A percentile compares a stretch with the other conserved stretches of the same genome.
phyloP scores from a whole-genome alignment of 257 asterid species.

The Capsicum baccatum region DNA sequence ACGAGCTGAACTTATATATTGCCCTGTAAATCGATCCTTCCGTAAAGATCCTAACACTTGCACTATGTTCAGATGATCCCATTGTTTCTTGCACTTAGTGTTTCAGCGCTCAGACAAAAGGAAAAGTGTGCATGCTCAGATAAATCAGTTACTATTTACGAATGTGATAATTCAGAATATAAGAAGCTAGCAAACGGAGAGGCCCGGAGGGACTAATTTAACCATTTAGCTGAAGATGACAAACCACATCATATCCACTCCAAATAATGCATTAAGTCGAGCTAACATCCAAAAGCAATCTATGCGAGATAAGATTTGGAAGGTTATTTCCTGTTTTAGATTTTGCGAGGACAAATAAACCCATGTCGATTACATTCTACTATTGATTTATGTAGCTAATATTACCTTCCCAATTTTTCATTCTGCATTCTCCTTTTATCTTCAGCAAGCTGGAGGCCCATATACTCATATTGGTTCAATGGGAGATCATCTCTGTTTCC shows the following conservation, averaged over 20 bases:
- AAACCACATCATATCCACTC: not conserved
- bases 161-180: conserved; percentile 11
- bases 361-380: not conserved
- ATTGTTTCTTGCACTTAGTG: conserved; percentile 2
- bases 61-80: conserved; percentile 20
- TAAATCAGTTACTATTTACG: not conserved
- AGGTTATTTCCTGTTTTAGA: conserved; percentile 6
- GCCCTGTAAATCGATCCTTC: no score
- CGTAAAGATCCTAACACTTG: not conserved
- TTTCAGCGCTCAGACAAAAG: conserved; percentile 6
- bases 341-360: not conserved
- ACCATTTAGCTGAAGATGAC: conserved; percentile 19
- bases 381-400: conserved; percentile 22
- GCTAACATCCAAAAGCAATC: conserved; percentile 24
- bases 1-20: no score
- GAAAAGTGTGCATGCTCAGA: not conserved
- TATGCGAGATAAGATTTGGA: not conserved
- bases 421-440: conserved; percentile 51
- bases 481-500: conserved; percentile 39
- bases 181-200: not conserved
- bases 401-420: conserved; percentile 64
- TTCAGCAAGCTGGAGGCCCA: conserved; percentile 50
- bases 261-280: conserved; percentile 4
- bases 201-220: not conserved
- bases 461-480: conserved; percentile 39